These are phyloP conservation scores for Ambrosia trifida DNA, from an alignment of 129 eudicot species.

Conservation along the genomic window DNA sequence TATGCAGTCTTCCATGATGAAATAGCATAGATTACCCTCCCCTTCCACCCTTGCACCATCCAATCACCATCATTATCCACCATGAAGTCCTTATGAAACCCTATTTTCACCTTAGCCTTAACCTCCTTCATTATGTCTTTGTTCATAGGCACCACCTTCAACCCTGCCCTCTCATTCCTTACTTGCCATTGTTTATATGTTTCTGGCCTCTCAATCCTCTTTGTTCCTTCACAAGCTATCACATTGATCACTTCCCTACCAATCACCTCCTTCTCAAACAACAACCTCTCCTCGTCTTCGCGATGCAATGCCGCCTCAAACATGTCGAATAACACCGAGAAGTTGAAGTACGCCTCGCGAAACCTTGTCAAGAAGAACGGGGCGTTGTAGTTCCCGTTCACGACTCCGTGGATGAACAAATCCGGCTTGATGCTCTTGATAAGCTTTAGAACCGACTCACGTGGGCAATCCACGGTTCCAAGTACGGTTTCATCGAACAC, in stretches of 20 bases:
- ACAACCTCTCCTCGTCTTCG: constrained; percentile 46
- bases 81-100: constrained; percentile 49
- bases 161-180: constrained; percentile 52
- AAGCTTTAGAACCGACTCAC: constrained; percentile 62
- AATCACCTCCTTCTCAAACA: constrained; percentile 50
- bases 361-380: constrained; percentile 67
- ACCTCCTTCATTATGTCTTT: constrained; percentile 38
- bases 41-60: constrained; percentile 52
- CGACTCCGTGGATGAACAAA: constrained; percentile 57
- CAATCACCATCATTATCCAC: constrained; percentile 45
- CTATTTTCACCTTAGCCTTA: constrained; percentile 35
- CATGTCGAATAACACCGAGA: constrained; percentile 58
- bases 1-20: constrained; percentile 45
- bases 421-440: constrained; percentile 49
- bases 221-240: constrained; percentile 60
- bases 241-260: constrained; percentile 62
- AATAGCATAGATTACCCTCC: constrained; percentile 45
- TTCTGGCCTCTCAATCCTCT: constrained; percentile 63
- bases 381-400: constrained; percentile 61
- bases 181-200: constrained; percentile 63
- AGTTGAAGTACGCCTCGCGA: constrained; percentile 61
- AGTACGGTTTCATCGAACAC: constrained; percentile 55
- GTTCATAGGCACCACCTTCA: constrained; percentile 36
- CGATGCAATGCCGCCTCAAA: constrained; percentile 45
- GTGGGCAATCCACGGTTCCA: constrained; percentile 42